These are phyloP conservation scores for Teratosphaeria epicoccoides DNA, from an alignment of 2,329 filamentous ascomycete species.

Conservation along the genomic window DNA sequence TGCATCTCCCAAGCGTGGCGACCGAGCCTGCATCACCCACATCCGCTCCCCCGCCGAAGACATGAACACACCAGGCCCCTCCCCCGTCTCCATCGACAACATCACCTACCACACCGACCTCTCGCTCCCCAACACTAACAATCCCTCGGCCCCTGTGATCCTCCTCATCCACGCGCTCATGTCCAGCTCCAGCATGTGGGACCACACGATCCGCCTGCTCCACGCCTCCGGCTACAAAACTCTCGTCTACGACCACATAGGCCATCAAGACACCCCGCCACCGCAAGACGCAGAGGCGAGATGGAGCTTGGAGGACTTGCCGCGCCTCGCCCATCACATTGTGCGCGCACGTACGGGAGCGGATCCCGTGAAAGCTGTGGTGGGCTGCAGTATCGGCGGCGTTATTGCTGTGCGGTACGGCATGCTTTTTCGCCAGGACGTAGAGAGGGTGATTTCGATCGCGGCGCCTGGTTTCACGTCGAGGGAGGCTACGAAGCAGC, in stretches of 20 bases:
- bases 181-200: constrained; percentile 20
- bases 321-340: constrained; percentile 17
- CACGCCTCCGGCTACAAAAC: constrained; percentile 16
- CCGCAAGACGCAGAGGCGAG: constrained; percentile 1
- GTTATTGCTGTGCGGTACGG: constrained; percentile 19
- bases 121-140: constrained; percentile 7
- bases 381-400: constrained; percentile 22
- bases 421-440: constrained; percentile 16
- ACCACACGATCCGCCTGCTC: constrained; percentile 14
- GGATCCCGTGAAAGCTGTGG: constrained; percentile 11
- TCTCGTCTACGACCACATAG: constrained; percentile 21
- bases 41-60: constrained; percentile 3
- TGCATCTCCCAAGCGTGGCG: no score
- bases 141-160: constrained; percentile 5
- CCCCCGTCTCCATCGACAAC: constrained; percentile 12
- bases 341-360: constrained; percentile 9
- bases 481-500: constrained; percentile 8
- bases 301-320: constrained; percentile 17
- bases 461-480: constrained; percentile 18
- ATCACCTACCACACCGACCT: constrained; percentile 19
- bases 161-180: constrained; percentile 22
- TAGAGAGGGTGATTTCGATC: constrained; percentile 14
- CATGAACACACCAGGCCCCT: background rate
- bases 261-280: constrained; percentile 17
- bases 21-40: no score